Evolutionary conservation across 441 rosid genomes (phyloP), one percentile per base, ranked within the genome.

Genomic region (Gossypium schwendimanii): DNA sequence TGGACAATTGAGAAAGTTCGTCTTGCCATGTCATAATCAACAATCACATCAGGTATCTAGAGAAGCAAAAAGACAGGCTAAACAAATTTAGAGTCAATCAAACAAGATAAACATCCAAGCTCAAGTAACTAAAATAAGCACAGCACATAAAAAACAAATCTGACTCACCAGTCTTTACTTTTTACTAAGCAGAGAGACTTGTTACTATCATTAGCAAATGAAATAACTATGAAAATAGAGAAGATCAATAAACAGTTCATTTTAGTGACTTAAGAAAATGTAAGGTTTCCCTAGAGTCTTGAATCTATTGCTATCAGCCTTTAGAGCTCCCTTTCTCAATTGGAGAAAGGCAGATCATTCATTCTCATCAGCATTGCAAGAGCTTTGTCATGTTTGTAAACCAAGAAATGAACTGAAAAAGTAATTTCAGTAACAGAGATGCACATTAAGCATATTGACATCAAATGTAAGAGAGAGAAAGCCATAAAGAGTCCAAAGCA

Each of bases 1-100:
- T 81, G 86, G 69, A 92, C 82, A 20, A 87, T 69, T 39, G 91
- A 82, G 81, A 84, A 84, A 57, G 77, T 80, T 61, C 55, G 80
- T 77, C 83, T 83, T 63, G 86, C 83, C 91, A 92, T 82, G 76
- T 94, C 87, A 75, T 90, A 94, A 84, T 94, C 97, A 3, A 89
- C 84, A 62, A 89, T 85, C 52, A 87, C 65, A 87, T 90, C 98
- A 53, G 97, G 97, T 81, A 89, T 87, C 98, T 94, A 82, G 72
- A 78, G 17, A 80, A 21, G 64, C 77, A 52, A 71, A 24, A 44
- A 12, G 49, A 76, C 45, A 58, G 63, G 58, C n/a, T 6, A 44
- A 24, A 23, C 31, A 17, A 71, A 28, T 71, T 57, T 14, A 62
- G 69, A 17, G 33, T 20, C 12, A 45, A 47, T 9, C 59, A 71